These are phyloP conservation scores for Colletotrichum lupini DNA, from an alignment of 2,329 filamentous ascomycete species.

Conservation along the genomic window DNA sequence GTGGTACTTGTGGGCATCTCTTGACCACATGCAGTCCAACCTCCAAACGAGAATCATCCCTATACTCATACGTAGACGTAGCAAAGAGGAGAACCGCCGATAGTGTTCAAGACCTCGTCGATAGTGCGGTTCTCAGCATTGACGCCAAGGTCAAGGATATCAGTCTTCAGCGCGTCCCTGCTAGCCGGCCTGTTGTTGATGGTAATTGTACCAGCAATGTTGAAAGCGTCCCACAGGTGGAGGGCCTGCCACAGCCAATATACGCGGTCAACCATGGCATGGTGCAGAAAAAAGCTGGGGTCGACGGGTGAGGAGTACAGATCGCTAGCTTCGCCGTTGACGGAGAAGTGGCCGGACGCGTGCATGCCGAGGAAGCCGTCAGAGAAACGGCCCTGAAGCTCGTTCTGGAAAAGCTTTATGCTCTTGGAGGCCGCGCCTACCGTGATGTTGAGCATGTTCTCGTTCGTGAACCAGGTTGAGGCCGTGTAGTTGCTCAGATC, in stretches of 20 bases:
- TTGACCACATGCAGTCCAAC: too few relatives aligned
- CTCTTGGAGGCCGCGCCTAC: constrained; percentile 35
- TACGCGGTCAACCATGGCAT: constrained; percentile 40
- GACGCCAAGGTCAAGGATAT: constrained; percentile 42
- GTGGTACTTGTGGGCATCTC: too few relatives aligned
- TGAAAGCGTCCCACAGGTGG: constrained; percentile 30
- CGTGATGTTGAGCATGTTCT: constrained; percentile 41
- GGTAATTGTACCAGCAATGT: constrained; percentile 38
- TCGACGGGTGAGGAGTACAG: constrained; percentile 40
- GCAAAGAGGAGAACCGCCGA: constrained; percentile 47
- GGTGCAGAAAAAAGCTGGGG: constrained; percentile 41
- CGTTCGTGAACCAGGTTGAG: constrained; percentile 36
- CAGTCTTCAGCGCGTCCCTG: constrained; percentile 37
- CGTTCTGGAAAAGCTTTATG: constrained; percentile 42
- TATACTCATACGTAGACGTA: constrained; percentile 41
- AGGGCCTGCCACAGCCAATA: constrained; percentile 44
- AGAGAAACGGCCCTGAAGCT: constrained; percentile 43
- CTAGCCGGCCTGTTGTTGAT: constrained; percentile 38
- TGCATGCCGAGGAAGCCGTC: constrained; percentile 40
- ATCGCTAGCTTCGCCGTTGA: constrained; percentile 41
- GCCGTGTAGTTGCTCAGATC: constrained; percentile 41
- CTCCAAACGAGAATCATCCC: too few relatives aligned
- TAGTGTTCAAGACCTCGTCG: constrained; percentile 45
- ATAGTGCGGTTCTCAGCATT: constrained; percentile 42
- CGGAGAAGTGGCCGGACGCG: constrained; percentile 43